A percentile compares a stretch with the other conserved stretches of the same genome.
Evolutionary conservation across 305 asterid species (phyloP).

Genomic region (Lippia alba): DNA sequence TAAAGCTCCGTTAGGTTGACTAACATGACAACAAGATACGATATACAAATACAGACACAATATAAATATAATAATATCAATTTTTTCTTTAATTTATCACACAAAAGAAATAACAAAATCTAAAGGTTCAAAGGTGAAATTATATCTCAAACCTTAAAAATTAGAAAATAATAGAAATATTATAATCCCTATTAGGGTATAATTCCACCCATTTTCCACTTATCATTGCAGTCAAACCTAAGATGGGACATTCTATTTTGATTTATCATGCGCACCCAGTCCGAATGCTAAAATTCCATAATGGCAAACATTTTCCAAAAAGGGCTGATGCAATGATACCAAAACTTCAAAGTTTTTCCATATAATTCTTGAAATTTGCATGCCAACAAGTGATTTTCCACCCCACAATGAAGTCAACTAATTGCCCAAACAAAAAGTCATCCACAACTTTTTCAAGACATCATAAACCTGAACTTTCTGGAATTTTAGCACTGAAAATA

Average conservation of each 20-base stretch:
- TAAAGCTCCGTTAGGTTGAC: too few species aligned
- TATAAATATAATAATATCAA: too few species aligned
- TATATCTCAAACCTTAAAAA: too few species aligned
- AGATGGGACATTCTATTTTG: background rate
- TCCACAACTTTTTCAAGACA: background rate
- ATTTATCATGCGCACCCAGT: slow-evolving; percentile 22
- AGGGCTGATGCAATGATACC: slow-evolving; percentile 14
- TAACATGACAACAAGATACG: too few species aligned
- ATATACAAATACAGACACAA: too few species aligned
- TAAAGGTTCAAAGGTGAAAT: too few species aligned
- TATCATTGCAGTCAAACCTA: slow-evolving; percentile 13
- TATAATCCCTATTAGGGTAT: background rate
- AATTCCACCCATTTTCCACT: background rate
- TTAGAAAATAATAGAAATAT: too few species aligned
- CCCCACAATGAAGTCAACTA: background rate
- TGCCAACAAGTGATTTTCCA: background rate
- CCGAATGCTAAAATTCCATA: slow-evolving; percentile 12
- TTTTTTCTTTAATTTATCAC: too few species aligned
- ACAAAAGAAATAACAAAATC: too few species aligned
- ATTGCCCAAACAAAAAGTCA: background rate
- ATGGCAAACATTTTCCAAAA: background rate
- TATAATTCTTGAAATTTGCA: slow-evolving; percentile 1
- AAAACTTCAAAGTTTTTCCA: background rate
- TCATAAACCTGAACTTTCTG: background rate
- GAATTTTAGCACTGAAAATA: slow-evolving; percentile 5